Evolutionary conservation across 2,329 filamentous ascomycete genomes (phyloP).

Genomic region (Colletotrichum theobromicola): DNA sequence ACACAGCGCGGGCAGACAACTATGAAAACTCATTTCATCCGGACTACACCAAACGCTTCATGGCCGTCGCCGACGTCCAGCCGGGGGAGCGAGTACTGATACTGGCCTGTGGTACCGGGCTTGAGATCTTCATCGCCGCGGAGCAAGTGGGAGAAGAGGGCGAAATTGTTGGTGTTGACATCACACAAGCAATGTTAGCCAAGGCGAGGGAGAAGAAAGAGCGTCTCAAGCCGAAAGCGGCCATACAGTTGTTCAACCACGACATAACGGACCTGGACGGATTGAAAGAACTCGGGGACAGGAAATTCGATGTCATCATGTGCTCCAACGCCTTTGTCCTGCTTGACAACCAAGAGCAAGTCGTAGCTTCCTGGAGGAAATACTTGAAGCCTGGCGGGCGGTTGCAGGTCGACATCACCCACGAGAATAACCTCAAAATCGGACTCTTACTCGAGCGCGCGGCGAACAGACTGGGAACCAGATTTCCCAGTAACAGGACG

Average conservation of each 20-base stretch:
- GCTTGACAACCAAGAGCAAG: constrained; percentile 28
- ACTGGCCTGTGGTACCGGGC: constrained; percentile 40
- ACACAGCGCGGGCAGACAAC: constrained; percentile 31
- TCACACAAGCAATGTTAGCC: constrained; percentile 34
- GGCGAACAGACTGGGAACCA: constrained; percentile 25
- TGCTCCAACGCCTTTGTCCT: constrained; percentile 40
- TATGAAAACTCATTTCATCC: constrained; percentile 40
- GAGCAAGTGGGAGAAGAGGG: constrained; percentile 29
- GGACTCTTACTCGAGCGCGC: constrained; percentile 31
- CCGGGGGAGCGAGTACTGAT: constrained; percentile 32
- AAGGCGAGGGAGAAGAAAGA: constrained; percentile 28
- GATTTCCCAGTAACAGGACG: constrained; percentile 31
- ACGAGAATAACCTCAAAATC: constrained; percentile 31
- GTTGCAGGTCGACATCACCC: constrained; percentile 36
- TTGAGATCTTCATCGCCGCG: constrained; percentile 34
- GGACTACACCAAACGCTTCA: constrained; percentile 33
- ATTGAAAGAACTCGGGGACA: constrained; percentile 23
- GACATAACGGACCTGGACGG: constrained; percentile 30
- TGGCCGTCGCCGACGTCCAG: constrained; percentile 27
- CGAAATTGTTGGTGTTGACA: constrained; percentile 34
- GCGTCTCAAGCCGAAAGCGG: constrained; percentile 22
- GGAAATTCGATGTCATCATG: constrained; percentile 34
- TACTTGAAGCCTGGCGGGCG: constrained; percentile 31
- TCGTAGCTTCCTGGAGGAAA: constrained; percentile 32
- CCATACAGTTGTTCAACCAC: constrained; percentile 26